These are phyloP conservation scores for Mesotaenium endlicherianum DNA, from an alignment of 139 green algal genomes.

Conservation along the genomic window DNA sequence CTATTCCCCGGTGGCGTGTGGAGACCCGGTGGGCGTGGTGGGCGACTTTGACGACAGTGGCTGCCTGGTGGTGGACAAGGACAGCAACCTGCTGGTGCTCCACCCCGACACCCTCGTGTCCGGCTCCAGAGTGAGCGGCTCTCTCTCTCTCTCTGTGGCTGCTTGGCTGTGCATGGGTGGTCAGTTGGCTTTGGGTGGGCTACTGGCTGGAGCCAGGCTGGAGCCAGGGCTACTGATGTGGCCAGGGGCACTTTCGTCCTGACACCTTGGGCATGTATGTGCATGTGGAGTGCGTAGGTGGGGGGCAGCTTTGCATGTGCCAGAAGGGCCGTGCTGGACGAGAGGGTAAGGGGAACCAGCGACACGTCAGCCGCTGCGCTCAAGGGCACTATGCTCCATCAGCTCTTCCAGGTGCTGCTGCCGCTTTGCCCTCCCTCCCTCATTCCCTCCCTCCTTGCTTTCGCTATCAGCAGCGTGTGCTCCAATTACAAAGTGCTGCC, in stretches of 20 bases:
- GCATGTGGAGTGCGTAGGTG: conserved; percentile 8
- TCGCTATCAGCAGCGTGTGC: too few species aligned
- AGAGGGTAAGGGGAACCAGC: conserved; percentile 6
- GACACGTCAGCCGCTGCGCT: conserved; percentile 31
- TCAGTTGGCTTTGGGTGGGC: neutral
- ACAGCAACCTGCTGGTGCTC: conserved; percentile 29
- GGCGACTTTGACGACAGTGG: neutral
- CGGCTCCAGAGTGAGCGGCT: conserved; percentile 14
- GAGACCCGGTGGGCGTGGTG: neutral
- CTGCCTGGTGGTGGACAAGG: neutral
- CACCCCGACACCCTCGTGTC: conserved; percentile 26
- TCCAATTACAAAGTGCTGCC: too few species aligned
- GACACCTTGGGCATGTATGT: neutral
- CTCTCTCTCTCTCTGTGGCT: neutral
- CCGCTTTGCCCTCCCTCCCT: neutral
- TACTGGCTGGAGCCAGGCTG: neutral
- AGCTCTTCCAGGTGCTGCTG: conserved; percentile 50
- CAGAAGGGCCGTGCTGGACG: conserved; percentile 33
- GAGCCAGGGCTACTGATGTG: neutral
- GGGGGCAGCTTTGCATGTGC: conserved; percentile 40
- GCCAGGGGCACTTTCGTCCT: neutral
- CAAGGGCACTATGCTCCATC: conserved; percentile 39
- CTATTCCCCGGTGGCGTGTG: neutral
- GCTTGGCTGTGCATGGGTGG: neutral
- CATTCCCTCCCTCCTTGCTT: too few species aligned